These are phyloP conservation scores for Peniophora sp. DNA, from an alignment of 1,284 basidiomycete species.

Conservation along the genomic window DNA sequence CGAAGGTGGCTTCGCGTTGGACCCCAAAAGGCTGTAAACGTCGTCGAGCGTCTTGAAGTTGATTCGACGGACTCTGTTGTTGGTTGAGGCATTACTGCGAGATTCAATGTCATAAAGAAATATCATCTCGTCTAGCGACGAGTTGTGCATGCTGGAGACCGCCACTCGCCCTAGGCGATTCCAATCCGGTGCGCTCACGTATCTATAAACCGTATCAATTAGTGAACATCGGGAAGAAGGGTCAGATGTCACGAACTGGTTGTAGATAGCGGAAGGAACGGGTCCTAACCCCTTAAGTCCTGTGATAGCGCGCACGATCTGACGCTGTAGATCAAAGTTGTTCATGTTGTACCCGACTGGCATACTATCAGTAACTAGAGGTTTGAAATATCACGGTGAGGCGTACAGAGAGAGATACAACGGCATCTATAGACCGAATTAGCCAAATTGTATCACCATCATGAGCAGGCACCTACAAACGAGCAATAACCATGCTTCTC, in stretches of 20 bases:
- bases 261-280: not conserved
- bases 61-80: slow-evolving; percentile 21
- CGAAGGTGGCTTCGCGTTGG: slow-evolving; percentile 2
- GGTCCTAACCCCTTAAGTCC: not conserved
- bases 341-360: not conserved
- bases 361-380: not conserved
- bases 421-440: slow-evolving; percentile 24
- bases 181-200: not conserved
- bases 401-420: slow-evolving; percentile 26
- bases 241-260: not conserved
- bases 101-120: slow-evolving; percentile 18
- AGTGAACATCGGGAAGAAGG: not conserved
- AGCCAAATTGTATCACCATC: not conserved
- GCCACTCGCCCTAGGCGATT: slow-evolving; percentile 16
- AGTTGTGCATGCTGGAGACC: slow-evolving; percentile 14
- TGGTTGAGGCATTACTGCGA: slow-evolving; percentile 6
- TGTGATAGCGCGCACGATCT: not conserved
- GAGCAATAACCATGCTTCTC: slow-evolving; percentile 27
- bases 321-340: not conserved
- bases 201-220: not conserved
- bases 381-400: not conserved
- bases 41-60: slow-evolving; percentile 23
- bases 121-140: slow-evolving; percentile 31
- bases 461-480: slow-evolving; percentile 32
- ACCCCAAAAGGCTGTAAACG: slow-evolving; percentile 12